Evolutionary conservation across 345 rosid genomes (phyloP), one percentile per base, ranked within the genome.

Genomic region (Raphanus raphanistrum): DNA sequence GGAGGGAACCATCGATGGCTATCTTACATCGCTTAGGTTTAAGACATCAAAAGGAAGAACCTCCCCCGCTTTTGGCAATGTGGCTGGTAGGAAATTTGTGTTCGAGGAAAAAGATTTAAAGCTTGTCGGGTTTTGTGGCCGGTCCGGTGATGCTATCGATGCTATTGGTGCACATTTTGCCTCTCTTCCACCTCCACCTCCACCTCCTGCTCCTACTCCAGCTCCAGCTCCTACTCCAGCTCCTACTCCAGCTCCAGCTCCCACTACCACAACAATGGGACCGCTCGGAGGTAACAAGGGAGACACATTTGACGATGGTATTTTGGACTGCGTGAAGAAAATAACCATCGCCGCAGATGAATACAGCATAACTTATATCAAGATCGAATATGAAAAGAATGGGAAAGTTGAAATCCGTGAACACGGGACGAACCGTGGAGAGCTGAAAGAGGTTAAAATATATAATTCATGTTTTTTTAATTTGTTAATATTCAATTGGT

Each of bases 81-180:
- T 71, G 17, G 61, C 9, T 29, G 81, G 81, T 77, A 41, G 8
- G 15, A 71, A 57, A 71, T 77, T 77, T 77, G 76, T 71, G 52
- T 62, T 71, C 6, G 62, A 77, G 11, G 72, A 65, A 7, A 65
- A 45, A 0, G 62, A 45, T 36, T 57, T 64, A 25, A 77, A 77
- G 63, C 76, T 77, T 77, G 66, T 77, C 5, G 81, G 81, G 21
- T 41, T 78, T 43, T 58, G 66, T 41, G 81, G 81, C 17, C 76
- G 72, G 1, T 71, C 81, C 1, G 72, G 72, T 55, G 27, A 64
- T 13, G 36, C 2, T 8, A 31, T 78, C 33, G 81, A 77, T 65
- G 61, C 76, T 29, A 48, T 77, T 2, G 81, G 76, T 12, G 76
- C 80, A 70, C 36, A 76, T 50, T 69, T 69, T 25, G 41, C 69